A percentile compares a stretch with the other conserved stretches of the same genome.
These are phyloP conservation scores for Talaromyces proteolyticus DNA, from an alignment of 495 filamentous ascomycete genomes.

Conservation along the genomic window DNA sequence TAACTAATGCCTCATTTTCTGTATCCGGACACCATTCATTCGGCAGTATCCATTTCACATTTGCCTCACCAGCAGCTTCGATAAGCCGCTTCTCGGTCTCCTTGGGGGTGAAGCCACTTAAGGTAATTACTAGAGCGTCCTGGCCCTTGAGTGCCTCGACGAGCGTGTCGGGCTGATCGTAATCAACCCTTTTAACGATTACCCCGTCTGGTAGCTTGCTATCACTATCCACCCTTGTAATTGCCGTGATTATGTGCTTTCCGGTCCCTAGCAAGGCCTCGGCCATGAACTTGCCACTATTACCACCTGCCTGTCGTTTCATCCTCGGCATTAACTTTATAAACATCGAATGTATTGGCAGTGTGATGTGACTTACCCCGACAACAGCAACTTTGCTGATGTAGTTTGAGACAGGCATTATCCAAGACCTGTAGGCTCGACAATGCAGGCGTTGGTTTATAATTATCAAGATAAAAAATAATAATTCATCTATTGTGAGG, in stretches of 20 bases:
- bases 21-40: slow-evolving; percentile 47
- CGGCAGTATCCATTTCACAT: slow-evolving; percentile 55
- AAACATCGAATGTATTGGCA: not conserved
- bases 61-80: slow-evolving; percentile 54
- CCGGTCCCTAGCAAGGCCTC: slow-evolving; percentile 40
- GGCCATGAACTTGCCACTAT: slow-evolving; percentile 48
- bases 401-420: slow-evolving; percentile 14
- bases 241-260: slow-evolving; percentile 46
- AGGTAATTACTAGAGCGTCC: slow-evolving; percentile 56
- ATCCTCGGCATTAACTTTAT: not conserved
- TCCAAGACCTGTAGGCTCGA: too few species aligned
- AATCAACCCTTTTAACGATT: slow-evolving; percentile 36
- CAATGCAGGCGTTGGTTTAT: too few species aligned
- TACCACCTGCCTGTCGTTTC: slow-evolving; percentile 38
- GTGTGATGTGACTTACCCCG: slow-evolving; percentile 25
- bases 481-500: too few species aligned
- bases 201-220: slow-evolving; percentile 36
- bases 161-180: slow-evolving; percentile 35
- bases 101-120: slow-evolving; percentile 30
- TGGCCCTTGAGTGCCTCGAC: slow-evolving; percentile 43
- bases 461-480: too few species aligned
- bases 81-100: slow-evolving; percentile 44
- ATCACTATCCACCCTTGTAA: slow-evolving; percentile 38
- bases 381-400: slow-evolving; percentile 43
- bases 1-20: slow-evolving; percentile 22